These are phyloP conservation scores for Suhomyces anneliseae DNA, from an alignment of 1,139 yeast genomes.

Conservation along the genomic window DNA sequence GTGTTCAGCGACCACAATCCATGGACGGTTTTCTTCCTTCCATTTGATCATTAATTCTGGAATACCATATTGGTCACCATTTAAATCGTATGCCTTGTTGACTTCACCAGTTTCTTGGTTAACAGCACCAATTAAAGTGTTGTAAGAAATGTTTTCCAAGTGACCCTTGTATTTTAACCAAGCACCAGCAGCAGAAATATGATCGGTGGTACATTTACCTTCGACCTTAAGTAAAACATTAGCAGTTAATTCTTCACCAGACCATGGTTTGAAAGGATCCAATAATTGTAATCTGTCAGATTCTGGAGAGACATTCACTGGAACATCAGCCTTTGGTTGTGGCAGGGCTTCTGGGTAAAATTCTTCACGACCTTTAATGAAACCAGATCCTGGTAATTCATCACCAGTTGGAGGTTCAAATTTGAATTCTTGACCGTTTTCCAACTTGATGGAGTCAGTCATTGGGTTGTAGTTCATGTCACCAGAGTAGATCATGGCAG, in stretches of 20 bases:
- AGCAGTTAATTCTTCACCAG: slow-evolving; percentile 75
- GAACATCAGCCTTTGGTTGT: slow-evolving; percentile 64
- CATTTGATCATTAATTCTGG: slow-evolving; percentile 98
- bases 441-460: slow-evolving; percentile 67
- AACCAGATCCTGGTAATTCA: slow-evolving; percentile 80
- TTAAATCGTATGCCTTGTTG: slow-evolving; percentile 83
- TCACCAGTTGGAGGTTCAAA: slow-evolving; percentile 73
- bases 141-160: slow-evolving; percentile 89
- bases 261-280: slow-evolving; percentile 87
- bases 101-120: slow-evolving; percentile 97
- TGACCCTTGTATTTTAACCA: slow-evolving; percentile 99
- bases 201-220: slow-evolving; percentile 98
- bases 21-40: slow-evolving; percentile 80
- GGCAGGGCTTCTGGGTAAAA: slow-evolving; percentile 88
- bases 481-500: slow-evolving; percentile 95
- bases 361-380: slow-evolving; percentile 75
- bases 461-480: slow-evolving; percentile 86
- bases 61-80: slow-evolving; percentile 74
- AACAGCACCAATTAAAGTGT: slow-evolving; percentile 95
- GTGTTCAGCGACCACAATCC: slow-evolving; percentile 96
- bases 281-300: slow-evolving; percentile 70
- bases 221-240: slow-evolving; percentile 84
- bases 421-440: slow-evolving; percentile 68
- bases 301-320: slow-evolving; percentile 71
- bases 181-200: slow-evolving; percentile 98